Evolutionary conservation across 805 yeast species (phyloP), one percentile per base, ranked within the genome.

Genomic region (Ogataea populi-albae): DNA sequence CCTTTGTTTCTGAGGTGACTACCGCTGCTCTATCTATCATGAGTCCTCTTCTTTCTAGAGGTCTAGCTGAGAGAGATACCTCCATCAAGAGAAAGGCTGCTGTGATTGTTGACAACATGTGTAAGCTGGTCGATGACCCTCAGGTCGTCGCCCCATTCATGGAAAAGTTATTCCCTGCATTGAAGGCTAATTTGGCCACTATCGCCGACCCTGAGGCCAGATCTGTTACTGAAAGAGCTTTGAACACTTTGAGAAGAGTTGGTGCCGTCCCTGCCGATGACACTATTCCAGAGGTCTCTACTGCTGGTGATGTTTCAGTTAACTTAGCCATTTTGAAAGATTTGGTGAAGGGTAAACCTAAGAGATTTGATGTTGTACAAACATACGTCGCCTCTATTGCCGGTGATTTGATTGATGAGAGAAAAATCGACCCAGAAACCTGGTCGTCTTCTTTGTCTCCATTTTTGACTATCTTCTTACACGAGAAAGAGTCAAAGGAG

Each of bases 171-270:
- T 84, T 87, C 77, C 99, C 99, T 67, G 86, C 96, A 63, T 78
- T 93, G 71, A 86, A 86, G 81, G 69, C 81, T 66, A 93, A 93
- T 86, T 80, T 82, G 75, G 73, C 85, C 64, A 87, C 86, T 76
- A 89, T 93, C 74, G 98, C 98, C 70, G 98, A 93, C 73, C 99
- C 99, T 68, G 99, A 93, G 77, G 98, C 98, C 57, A 91, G 99
- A 77, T 91, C 86, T 55, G 98, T 93, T 66, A 93, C 98, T 59
- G 76, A 77, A 63, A 89, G 98, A 77, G 99, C 95, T 66, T 77
- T 91, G 70, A 83, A 73, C 83, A 93, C 98, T 58, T 83, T 93
- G 69, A 88, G 84, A 79, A 88, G 98, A 81, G 98, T 93, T 59
- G 98, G 97, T 85, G 88, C 85, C 69, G 86, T 93, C 57, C 86